Evolutionary conservation across 768 basidiomycete species (phyloP), one percentile per base, ranked within the genome.

Genomic region (Fomitopsis pulvina): DNA sequence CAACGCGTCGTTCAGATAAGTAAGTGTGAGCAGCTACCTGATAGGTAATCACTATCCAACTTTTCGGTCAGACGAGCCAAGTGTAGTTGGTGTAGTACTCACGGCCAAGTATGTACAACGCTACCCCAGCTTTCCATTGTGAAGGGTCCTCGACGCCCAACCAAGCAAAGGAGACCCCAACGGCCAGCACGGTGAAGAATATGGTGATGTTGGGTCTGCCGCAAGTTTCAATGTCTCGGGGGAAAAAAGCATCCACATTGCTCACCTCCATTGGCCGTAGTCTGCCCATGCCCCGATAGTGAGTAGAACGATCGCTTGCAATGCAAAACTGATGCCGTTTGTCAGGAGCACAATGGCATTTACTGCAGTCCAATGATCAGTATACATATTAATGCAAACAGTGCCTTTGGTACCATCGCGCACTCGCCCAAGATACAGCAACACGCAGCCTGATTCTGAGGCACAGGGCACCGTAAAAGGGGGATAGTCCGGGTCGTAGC

Each of bases 301-400:
- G 21, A 88, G 64, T 34, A 90, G 66, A 14, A 88, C 58, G 14
- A 74, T 76, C 0, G 85, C 84, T 65, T 90, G 87, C 24, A 89
- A 73, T 0, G 84, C 85, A 58, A 88, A 88, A 52, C 82, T 83
- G 39, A 90, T 80, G 3, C 87, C 87, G 57, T 89, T 89, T 7
- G 85, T 87, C 48, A 87, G 71, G 22, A 88, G 73, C 4, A 88
- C 83, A 53, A 88, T 85, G 2, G 86, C 84, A 57, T 86, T 89
- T 49, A 86, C 83, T 86, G 57, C 27, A 14, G 37, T 29, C 45
- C n/a, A 40, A 24, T 4, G 37, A 45, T 14, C 3, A 18, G 42
- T 24, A 10, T 24, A 10, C 3, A 11, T 10, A 38, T 51, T 27
- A n/a, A 24, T 18, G 39, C 25, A 18, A 12, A 29, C 46, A 29